These are phyloP conservation scores for Botrytis squamosa DNA, from an alignment of 2,329 filamentous ascomycete genomes.

Conservation along the genomic window DNA sequence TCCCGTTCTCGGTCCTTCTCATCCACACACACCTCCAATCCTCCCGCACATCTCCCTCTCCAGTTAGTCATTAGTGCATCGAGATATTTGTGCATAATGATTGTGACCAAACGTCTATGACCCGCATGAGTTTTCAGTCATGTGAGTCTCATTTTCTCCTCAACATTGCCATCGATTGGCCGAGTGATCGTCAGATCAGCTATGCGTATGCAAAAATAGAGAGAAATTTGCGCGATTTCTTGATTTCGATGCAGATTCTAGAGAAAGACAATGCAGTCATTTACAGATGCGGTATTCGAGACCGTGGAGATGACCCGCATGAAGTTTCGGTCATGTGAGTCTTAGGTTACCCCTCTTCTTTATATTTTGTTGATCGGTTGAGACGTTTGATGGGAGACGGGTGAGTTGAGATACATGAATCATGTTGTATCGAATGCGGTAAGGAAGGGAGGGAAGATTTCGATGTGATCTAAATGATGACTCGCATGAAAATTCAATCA, in stretches of 20 bases:
- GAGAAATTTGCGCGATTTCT: neutral
- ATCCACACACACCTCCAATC: neutral
- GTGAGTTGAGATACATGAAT: neutral
- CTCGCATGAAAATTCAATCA: neutral
- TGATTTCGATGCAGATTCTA: neutral
- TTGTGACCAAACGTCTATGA: neutral
- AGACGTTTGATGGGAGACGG: neutral
- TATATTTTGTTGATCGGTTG: neutral
- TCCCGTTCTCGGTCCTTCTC: constrained; percentile 12
- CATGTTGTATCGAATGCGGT: neutral
- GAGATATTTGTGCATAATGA: neutral
- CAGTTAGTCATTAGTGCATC: neutral
- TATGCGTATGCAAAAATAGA: neutral
- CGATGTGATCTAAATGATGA: neutral
- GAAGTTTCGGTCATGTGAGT: constrained; percentile 8
- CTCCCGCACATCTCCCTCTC: neutral
- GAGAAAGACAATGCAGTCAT: neutral
- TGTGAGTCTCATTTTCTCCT: neutral
- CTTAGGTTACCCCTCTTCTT: neutral
- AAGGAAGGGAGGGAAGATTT: neutral
- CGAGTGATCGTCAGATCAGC: neutral
- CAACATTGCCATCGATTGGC: neutral
- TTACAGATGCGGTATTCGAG: neutral
- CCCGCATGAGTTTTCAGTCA: constrained; percentile 12
- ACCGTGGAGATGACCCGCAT: neutral